Evolutionary conservation across 495 filamentous ascomycete genomes (phyloP).

Genomic region (Extremus antarcticus): DNA sequence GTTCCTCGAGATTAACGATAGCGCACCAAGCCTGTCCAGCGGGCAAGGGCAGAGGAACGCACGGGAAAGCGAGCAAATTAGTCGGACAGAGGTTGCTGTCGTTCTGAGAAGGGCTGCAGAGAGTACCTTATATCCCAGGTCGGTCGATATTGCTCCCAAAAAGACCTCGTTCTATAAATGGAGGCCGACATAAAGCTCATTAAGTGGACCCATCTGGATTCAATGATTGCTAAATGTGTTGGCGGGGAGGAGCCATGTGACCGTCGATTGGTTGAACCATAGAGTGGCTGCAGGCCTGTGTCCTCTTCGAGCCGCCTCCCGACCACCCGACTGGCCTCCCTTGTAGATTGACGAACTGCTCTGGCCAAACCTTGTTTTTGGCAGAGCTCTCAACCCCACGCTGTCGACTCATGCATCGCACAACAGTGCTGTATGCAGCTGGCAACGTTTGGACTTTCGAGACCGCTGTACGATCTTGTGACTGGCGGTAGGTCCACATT

Average conservation of each 20-base stretch:
- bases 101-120: conserved; percentile 4
- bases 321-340: neutral
- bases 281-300: conserved; percentile 13
- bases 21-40: conserved; percentile 30
- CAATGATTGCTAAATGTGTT: conserved; percentile 15
- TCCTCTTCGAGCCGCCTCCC: neutral
- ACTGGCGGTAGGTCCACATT: too few relatives aligned
- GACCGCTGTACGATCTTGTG: too few relatives aligned
- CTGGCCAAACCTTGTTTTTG: neutral
- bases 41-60: conserved; percentile 19
- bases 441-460: too few relatives aligned
- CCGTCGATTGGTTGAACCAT: conserved; percentile 4
- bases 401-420: neutral
- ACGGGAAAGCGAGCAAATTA: conserved; percentile 31
- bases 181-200: conserved; percentile 6
- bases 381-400: neutral
- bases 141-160: conserved; percentile 26
- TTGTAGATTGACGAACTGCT: neutral
- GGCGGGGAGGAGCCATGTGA: neutral
- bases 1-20: conserved; percentile 33
- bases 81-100: conserved; percentile 21
- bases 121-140: conserved; percentile 32
- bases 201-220: neutral
- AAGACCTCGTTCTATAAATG: conserved; percentile 28
- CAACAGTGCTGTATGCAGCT: too few relatives aligned